phyloP scores from a whole-genome alignment of 306 rosid species.

The Senna siamea region DNA sequence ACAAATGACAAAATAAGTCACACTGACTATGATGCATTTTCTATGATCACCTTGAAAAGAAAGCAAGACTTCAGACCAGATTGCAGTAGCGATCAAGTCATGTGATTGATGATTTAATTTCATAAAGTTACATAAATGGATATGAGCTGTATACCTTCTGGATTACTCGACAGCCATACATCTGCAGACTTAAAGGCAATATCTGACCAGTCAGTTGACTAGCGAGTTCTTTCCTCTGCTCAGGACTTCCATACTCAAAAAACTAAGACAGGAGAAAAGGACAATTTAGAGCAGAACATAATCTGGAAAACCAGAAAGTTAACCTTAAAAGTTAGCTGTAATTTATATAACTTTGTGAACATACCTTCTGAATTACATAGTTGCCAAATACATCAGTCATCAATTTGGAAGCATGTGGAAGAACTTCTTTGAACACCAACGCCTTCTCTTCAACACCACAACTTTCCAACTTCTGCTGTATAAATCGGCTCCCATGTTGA shows the following conservation, averaged over 20 bases:
- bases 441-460: slow-evolving; percentile 46
- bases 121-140: slow-evolving; percentile 24
- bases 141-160: slow-evolving; percentile 48
- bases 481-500: slow-evolving; percentile 67
- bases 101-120: slow-evolving; percentile 8
- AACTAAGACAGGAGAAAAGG: slow-evolving; percentile 37
- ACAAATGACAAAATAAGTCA: neutral
- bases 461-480: slow-evolving; percentile 61
- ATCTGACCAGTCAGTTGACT: slow-evolving; percentile 51
- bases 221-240: slow-evolving; percentile 47
- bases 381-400: slow-evolving; percentile 67
- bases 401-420: slow-evolving; percentile 52
- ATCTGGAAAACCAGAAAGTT: neutral
- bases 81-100: slow-evolving; percentile 22
- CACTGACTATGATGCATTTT: slow-evolving; percentile 1
- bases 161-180: slow-evolving; percentile 66
- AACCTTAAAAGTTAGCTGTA: neutral
- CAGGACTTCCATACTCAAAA: slow-evolving; percentile 54
- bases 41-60: neutral
- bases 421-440: slow-evolving; percentile 58
- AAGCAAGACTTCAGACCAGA: slow-evolving; percentile 7
- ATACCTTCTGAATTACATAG: slow-evolving; percentile 59
- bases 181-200: slow-evolving; percentile 60
- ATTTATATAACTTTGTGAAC: neutral
- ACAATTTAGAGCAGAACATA: slow-evolving; percentile 2